Percentiles rank a stretch among this genome's conserved stretches.
These are phyloP conservation scores for Ascochyta fabae DNA, from an alignment of 2,329 filamentous ascomycete species.

Conservation along the genomic window DNA sequence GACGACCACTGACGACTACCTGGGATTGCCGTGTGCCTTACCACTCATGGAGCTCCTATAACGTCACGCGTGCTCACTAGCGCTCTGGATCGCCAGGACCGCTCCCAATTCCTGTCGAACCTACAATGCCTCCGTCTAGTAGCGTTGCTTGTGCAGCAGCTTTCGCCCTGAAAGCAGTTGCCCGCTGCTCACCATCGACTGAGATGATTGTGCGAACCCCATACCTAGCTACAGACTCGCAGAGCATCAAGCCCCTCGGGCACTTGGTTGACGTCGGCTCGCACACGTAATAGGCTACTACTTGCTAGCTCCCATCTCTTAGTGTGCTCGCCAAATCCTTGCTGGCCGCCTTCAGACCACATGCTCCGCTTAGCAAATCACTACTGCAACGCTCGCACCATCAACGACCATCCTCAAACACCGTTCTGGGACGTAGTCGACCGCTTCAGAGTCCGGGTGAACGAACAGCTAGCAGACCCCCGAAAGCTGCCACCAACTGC, in stretches of 20 bases:
- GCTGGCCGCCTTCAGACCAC: constrained; percentile 24
- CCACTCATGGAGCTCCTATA: constrained; percentile 29
- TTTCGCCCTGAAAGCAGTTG: constrained; percentile 11
- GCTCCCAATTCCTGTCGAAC: constrained; percentile 18
- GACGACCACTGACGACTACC: constrained; percentile 20
- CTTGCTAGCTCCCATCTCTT: constrained; percentile 19
- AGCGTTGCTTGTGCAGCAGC: constrained; percentile 6
- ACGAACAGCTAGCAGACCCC: background rate
- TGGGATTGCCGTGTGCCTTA: constrained; percentile 37
- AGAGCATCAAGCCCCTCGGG: constrained; percentile 16
- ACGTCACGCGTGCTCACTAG: constrained; percentile 41
- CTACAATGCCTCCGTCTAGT: constrained; percentile 13
- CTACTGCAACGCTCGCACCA: constrained; percentile 35
- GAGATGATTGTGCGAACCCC: background rate
- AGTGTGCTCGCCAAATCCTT: constrained; percentile 22
- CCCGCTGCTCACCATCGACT: background rate
- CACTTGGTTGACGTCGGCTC: constrained; percentile 12
- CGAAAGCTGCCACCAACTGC: constrained; percentile 4
- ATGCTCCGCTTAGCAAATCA: constrained; percentile 31
- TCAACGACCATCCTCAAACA: constrained; percentile 7
- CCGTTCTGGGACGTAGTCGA: constrained; percentile 15
- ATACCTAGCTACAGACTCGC: background rate
- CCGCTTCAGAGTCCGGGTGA: background rate
- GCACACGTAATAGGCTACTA: constrained; percentile 22
- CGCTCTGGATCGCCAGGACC: constrained; percentile 35